A percentile compares a stretch with the other conserved stretches of the same genome.
Evolutionary conservation across 345 rosid genomes (phyloP).

Genomic region (Salix koriyanagi): DNA sequence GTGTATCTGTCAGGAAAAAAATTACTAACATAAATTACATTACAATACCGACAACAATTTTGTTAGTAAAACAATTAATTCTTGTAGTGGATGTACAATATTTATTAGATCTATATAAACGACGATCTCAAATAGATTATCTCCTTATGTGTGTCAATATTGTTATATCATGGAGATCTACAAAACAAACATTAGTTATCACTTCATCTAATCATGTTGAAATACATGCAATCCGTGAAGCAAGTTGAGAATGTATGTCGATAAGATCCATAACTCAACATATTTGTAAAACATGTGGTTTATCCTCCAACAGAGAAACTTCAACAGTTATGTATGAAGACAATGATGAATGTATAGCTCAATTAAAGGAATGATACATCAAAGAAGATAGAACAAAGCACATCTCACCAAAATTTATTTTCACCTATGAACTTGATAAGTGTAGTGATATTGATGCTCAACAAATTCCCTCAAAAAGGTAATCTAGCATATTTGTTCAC

Average conservation of each 20-base stretch:
- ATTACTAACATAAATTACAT: no score
- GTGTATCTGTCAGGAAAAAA: no score
- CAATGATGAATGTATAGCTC: neutral
- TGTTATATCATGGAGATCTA: neutral
- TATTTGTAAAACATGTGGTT: neutral
- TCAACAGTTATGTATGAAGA: neutral
- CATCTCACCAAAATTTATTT: no score
- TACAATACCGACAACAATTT: no score
- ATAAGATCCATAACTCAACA: neutral
- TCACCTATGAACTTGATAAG: no score
- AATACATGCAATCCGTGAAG: neutral
- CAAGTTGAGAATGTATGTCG: neutral
- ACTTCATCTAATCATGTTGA: neutral
- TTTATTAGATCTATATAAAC: no score
- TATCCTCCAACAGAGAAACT: neutral
- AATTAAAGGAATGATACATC: neutral
- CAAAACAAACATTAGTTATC: neutral
- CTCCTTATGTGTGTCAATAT: neutral
- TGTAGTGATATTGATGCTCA: no score
- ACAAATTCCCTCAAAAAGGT: no score
- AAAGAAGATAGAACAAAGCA: neutral
- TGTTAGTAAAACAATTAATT: no score
- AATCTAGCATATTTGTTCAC: no score
- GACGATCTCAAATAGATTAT: neutral
- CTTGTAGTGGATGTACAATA: no score